Evolutionary conservation across 768 basidiomycete species (phyloP).

Genomic region (Sutorius australiensis): DNA sequence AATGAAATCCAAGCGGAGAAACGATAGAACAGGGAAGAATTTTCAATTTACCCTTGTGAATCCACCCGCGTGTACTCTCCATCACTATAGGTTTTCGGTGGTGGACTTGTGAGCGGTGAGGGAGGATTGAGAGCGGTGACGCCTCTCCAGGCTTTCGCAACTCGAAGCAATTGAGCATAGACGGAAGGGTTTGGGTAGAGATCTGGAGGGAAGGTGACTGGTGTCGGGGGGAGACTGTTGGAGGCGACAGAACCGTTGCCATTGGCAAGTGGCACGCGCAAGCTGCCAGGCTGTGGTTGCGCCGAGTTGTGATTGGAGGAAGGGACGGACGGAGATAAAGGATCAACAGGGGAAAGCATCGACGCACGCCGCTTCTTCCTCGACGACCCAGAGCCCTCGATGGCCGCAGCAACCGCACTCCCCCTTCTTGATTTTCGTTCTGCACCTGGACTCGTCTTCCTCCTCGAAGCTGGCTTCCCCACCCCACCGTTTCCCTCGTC

Average conservation of each 20-base stretch:
- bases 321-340: constrained; percentile 18
- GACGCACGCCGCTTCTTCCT: constrained; percentile 40
- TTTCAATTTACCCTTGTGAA: constrained; percentile 27
- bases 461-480: constrained; percentile 28
- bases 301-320: constrained; percentile 7
- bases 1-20: neutral
- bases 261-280: constrained; percentile 15
- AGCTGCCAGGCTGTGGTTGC: constrained; percentile 17
- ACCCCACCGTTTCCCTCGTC: constrained; percentile 14
- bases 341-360: constrained; percentile 27
- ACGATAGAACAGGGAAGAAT: neutral
- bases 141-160: constrained; percentile 65
- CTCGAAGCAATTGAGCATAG: constrained; percentile 49
- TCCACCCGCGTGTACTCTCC: constrained; percentile 21
- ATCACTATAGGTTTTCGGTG: constrained; percentile 24
- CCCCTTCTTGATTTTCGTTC: constrained; percentile 38
- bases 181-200: constrained; percentile 34
- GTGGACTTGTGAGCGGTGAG: constrained; percentile 12
- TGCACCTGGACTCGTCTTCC: constrained; percentile 37
- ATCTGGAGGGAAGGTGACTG: constrained; percentile 38
- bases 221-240: constrained; percentile 16
- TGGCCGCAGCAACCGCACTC: constrained; percentile 34
- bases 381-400: constrained; percentile 31
- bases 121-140: constrained; percentile 50
- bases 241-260: constrained; percentile 1